phyloP scores from a whole-genome alignment of 192 early-diverging fungal species.

The Phlyctochytrium planicorne region DNA sequence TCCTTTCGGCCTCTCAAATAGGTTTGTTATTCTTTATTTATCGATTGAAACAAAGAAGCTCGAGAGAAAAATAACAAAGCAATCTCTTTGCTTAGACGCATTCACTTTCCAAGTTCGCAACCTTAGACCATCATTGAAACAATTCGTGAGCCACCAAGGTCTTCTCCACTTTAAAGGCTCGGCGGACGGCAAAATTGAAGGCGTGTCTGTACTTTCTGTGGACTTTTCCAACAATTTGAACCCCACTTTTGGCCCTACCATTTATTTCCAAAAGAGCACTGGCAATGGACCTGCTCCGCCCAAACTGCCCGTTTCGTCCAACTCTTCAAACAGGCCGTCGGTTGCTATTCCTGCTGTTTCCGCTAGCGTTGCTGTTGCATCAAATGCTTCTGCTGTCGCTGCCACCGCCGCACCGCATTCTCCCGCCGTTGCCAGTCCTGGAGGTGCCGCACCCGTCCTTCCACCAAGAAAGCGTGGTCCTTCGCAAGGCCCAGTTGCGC shows the following conservation, averaged over 20 bases:
- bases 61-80: too few species aligned
- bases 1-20: not conserved
- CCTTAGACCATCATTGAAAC: not conserved
- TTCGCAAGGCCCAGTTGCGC: too few species aligned
- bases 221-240: not conserved
- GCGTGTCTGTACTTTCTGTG: not conserved
- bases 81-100: not conserved
- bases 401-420: too few species aligned
- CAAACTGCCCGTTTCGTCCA: too few species aligned
- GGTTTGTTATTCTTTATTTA: not conserved
- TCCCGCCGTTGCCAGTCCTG: too few species aligned
- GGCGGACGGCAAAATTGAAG: not conserved
- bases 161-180: not conserved
- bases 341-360: too few species aligned
- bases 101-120: not conserved
- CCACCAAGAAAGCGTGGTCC: too few species aligned
- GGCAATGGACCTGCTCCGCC: not conserved
- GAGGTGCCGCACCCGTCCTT: too few species aligned
- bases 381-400: too few species aligned
- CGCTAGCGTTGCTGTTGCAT: too few species aligned
- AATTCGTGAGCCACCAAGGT: not conserved
- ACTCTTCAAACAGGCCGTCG: too few species aligned
- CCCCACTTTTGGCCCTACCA: not conserved
- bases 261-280: not conserved
- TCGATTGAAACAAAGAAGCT: not conserved